phyloP scores from a whole-genome alignment of 148 eudicot genomes.

The Limonium bicolor region DNA sequence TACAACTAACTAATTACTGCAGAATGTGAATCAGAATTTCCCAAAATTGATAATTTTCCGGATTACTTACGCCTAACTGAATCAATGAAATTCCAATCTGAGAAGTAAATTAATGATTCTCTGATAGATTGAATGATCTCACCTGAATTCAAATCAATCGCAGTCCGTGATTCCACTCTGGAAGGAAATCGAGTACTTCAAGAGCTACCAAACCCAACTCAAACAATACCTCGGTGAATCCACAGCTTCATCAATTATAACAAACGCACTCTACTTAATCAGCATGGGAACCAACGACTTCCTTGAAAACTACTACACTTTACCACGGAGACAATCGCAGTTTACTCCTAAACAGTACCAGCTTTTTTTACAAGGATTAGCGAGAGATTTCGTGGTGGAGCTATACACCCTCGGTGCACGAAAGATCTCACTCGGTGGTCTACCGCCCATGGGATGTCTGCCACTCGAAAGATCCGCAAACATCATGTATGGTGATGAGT shows the following conservation, averaged over 20 bases:
- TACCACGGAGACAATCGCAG: constrained; percentile 7
- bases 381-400: not conserved
- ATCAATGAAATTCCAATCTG: too few relatives aligned
- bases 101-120: too few relatives aligned
- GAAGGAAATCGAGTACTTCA: constrained; percentile 28
- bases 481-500: not conserved
- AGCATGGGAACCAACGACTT: constrained; percentile 38
- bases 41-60: too few relatives aligned
- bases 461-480: constrained; percentile 13
- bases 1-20: too few relatives aligned
- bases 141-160: too few relatives aligned
- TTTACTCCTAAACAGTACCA: constrained; percentile 13
- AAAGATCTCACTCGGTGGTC: constrained; percentile 14
- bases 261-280: constrained; percentile 16
- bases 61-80: too few relatives aligned
- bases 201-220: constrained; percentile 18
- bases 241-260: constrained; percentile 12
- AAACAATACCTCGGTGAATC: constrained; percentile 15
- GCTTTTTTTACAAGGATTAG: constrained; percentile 8
- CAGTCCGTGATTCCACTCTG: constrained; percentile 25
- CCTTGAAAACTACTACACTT: constrained; percentile 24
- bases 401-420: constrained; percentile 12
- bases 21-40: too few relatives aligned
- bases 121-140: too few relatives aligned
- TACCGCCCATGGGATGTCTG: constrained; percentile 21